Conservation (phyloP, 2,329 filamentous ascomycete genomes). For the Pestalotiopsis sp. region DNA sequence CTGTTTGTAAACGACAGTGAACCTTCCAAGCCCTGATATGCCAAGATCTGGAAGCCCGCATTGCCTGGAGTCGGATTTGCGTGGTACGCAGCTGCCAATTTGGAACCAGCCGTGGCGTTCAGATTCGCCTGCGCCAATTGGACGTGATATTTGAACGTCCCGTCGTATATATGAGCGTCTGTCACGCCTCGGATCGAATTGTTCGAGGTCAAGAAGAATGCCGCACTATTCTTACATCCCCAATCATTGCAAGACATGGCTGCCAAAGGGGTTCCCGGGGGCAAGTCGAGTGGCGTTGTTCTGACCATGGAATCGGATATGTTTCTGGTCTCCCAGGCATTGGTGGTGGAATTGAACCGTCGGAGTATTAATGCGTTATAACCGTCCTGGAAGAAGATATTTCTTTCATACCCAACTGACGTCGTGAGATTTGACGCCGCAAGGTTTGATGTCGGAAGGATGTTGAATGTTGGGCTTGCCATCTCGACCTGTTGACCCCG, state of each 20-base stretch:
- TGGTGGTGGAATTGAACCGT: not conserved
- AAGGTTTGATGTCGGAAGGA: not conserved
- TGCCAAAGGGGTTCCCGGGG: not conserved
- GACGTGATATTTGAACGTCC: not conserved
- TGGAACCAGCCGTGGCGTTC: not conserved
- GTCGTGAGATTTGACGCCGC: not conserved
- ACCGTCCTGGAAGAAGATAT: not conserved
- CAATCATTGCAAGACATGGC: not conserved
- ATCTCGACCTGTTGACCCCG: not conserved
- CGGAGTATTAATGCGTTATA: not conserved
- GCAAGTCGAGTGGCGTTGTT: not conserved
- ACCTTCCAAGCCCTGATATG: not conserved
- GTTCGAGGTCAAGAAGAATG: not conserved
- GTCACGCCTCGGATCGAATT: not conserved
- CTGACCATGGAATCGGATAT: not conserved
- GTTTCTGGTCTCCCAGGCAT: not conserved
- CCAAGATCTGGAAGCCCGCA: not conserved
- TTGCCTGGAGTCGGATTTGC: not conserved
- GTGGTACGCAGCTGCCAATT: not conserved
- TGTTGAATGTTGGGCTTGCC: not conserved
- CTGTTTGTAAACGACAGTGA: not conserved
- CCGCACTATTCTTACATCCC: not conserved
- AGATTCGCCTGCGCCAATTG: not conserved
- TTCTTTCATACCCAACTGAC: not conserved
- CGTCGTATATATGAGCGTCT: not conserved